Evolutionary conservation across 2,329 filamentous ascomycete species (phyloP).

Genomic region (Colletotrichum sansevieriae): DNA sequence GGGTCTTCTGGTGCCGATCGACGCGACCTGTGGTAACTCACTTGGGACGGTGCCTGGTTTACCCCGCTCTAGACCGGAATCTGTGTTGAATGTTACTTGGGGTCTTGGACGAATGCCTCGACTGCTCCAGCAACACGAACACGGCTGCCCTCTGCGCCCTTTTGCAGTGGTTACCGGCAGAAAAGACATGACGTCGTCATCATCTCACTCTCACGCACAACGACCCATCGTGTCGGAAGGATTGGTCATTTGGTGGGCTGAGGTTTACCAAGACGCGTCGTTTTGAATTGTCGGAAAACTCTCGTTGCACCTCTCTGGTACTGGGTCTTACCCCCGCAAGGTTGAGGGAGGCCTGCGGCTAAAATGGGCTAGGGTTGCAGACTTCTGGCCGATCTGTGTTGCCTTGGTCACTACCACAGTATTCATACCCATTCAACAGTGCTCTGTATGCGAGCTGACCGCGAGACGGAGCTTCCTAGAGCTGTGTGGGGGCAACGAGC

Average conservation of each 20-base stretch:
- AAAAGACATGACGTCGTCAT: constrained; percentile 36
- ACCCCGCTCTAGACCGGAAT: constrained; percentile 27
- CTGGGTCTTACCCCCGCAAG: constrained; percentile 30
- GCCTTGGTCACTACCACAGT: constrained; percentile 4
- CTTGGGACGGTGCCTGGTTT: constrained; percentile 31
- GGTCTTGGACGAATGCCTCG: background rate
- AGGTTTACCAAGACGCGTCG: constrained; percentile 19
- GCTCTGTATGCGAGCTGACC: constrained; percentile 11
- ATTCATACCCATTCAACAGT: constrained; percentile 11
- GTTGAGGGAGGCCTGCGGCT: constrained; percentile 26
- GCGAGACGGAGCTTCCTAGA: constrained; percentile 13
- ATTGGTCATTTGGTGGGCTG: constrained; percentile 39
- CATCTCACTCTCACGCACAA: constrained; percentile 30
- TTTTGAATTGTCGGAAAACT: constrained; percentile 19
- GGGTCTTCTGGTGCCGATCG: constrained; percentile 17
- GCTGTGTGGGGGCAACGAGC: constrained; percentile 23
- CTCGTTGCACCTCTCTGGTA: constrained; percentile 20
- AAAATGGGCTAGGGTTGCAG: constrained; percentile 21
- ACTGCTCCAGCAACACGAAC: constrained; percentile 1
- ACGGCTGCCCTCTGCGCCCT: background rate
- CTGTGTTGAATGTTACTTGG: background rate
- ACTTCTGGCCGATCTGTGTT: constrained; percentile 24
- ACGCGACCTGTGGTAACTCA: constrained; percentile 26
- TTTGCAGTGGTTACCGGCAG: constrained; percentile 7
- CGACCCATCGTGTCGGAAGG: constrained; percentile 30